Base-by-base conservation (phyloP, 2,329 filamentous ascomycete species). In the Epichloe scottii region DNA sequence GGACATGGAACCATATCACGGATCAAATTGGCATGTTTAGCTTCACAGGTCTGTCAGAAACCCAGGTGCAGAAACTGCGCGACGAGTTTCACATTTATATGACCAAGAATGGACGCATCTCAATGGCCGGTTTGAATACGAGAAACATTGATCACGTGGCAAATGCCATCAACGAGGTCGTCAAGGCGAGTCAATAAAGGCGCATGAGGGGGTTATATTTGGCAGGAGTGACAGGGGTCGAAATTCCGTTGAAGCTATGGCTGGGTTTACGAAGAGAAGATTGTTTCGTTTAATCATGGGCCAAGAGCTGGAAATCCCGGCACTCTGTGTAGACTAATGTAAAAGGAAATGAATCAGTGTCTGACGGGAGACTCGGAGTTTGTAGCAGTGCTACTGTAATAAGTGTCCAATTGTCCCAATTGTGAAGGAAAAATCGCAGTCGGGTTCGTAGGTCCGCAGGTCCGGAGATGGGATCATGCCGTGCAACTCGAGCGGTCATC, bases 1-100 rank as follows among this genome's bases (percentile, higher is more conserved):
- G 91, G 34, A 85, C 79, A 14, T 98, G 93, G 93, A 88, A 90
- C 64, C 93, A 98, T 71, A 95, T 98, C 66, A 96, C 90, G 15
- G 87, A 94, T 62, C 93, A 98, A 77, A 98, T 98, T 65, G 93
- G 93, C 72, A 98, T 98, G 93, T 98, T 98, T 73, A 91, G 85
- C 68, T 98, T 95, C 68, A 94, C 88, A 1, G 88, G 88, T 12
- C 70, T 94, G 65, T 78, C 68, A 12, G 85, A 89, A 71, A 65
- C 78, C 55, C 87, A 93, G 66, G 87, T 91, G 7, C 59, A 78
- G 59, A 82, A 80, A 70, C 71, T 93, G 55, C 77, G 84, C 49
- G 74, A 81, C 54, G 79, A 87, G 48, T 79, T 75, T 53, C 87
- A 93, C 67, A 76, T 93, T 50, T 93, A 93, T 72, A 90, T 91